Percentiles rank a stretch among this genome's conserved stretches.
Evolutionary conservation across 1,284 basidiomycete species (phyloP).

Genomic region (Lentinula novae-zelandiae): DNA sequence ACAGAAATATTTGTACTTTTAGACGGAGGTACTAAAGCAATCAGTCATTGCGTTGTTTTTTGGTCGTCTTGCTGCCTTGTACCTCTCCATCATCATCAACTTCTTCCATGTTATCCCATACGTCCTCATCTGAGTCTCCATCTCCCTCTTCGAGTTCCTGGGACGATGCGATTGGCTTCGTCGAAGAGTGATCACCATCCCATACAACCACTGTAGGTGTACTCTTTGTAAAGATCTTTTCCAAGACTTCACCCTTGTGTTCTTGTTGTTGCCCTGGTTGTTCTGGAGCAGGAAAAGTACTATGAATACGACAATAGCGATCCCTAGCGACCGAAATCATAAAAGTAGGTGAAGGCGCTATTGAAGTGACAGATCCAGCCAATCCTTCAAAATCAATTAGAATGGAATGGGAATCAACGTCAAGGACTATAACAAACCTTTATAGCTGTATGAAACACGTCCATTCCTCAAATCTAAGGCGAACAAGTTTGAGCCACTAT

Average conservation of each 20-base stretch:
- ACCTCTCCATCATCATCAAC: constrained; percentile 21
- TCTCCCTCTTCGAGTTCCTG: constrained; percentile 25
- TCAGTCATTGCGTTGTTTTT: constrained; percentile 1
- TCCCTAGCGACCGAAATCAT: constrained; percentile 65
- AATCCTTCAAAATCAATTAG: constrained; percentile 41
- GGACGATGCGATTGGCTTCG: constrained; percentile 1
- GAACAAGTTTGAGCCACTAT: constrained; percentile 66
- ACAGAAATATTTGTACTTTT: background rate
- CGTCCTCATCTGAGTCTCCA: constrained; percentile 43
- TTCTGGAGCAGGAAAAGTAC: constrained; percentile 51
- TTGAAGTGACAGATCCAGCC: constrained; percentile 63
- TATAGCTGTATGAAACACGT: constrained; percentile 66
- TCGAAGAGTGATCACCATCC: constrained; percentile 30
- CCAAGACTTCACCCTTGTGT: constrained; percentile 62
- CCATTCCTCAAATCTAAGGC: constrained; percentile 78
- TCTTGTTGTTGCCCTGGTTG: constrained; percentile 52
- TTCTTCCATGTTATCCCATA: constrained; percentile 52
- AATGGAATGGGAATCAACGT: background rate
- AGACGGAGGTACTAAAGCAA: background rate
- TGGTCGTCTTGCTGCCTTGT: background rate
- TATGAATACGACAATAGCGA: constrained; percentile 73
- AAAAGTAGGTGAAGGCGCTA: constrained; percentile 48
- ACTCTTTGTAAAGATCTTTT: constrained; percentile 67
- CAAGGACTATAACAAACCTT: constrained; percentile 39
- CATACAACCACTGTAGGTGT: constrained; percentile 60